Evolutionary conservation across 1,284 basidiomycete genomes (phyloP), one percentile per base, ranked within the genome.

Genomic region (Papiliotrema flavescens): DNA sequence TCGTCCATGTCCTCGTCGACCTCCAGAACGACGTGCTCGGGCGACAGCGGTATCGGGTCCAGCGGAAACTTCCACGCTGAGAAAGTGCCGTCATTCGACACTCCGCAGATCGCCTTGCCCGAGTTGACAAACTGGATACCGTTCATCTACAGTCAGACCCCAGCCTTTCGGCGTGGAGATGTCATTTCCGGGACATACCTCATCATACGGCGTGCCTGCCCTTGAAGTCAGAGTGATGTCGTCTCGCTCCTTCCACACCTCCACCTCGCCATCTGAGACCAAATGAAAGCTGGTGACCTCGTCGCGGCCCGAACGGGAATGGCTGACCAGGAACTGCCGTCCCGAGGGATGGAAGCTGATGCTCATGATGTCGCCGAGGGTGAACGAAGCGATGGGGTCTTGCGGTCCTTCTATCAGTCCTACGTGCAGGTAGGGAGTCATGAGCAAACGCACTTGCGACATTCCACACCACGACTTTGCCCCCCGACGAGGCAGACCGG

Each of bases 291-390:
- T 72, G 54, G 59, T 61, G n/a, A 70, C 70, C 53, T 70, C 70
- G 46, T 75, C 73, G 3, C 62, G 47, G 4, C 52, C 46, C 7
- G 35, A 44, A 26, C 61, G 51, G 1, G 67, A 65, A 45, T 65
- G 70, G 9, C 70, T 67, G 13, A 63, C 71, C 0, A 70, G 69
- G 53, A 75, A 73, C 11, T 75, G 73, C 8, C 51, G 35, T 0
- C 71, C 71, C 2, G 56, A 59, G 0, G 73, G 73, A 50, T 75
- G 73, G 53, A 70, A 75, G 20, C 67, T 58, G 37, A 75, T 53
- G 52, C 68, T 63, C 37, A 73, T 51, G 41, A 72, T 63, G 46
- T 75, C 70, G 14, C 65, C 65, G 6, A 71, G 60, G 36, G 65
- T 66, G 62, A 71, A 65, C 4, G 56, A 64, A 28, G 61, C 59